Base-by-base conservation (phyloP, 148 eudicot species). In the Silene conica region DNA sequence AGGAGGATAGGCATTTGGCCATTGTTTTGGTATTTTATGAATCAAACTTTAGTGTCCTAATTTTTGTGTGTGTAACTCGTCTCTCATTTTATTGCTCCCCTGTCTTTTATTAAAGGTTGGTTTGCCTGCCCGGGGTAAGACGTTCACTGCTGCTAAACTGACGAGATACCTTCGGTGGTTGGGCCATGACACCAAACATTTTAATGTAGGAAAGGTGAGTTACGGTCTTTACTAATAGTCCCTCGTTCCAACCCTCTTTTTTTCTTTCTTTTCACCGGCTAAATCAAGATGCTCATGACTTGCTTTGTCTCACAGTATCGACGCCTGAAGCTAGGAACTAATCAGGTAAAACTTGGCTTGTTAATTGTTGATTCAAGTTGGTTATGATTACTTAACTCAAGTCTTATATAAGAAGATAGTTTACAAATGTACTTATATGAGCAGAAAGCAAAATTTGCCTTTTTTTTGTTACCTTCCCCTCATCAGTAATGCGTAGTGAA, bases 91-190 rank as follows among this genome's bases (percentile, higher is more conserved):
- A 13, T 71, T 68, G 61, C 68, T 67, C 8, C 25, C 43, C 14
- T 18, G 13, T n/a, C 58, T 45, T 68, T 1, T 22, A 18, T 10
- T 54, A 34, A 69, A 90, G 96, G 96, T 95, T 80, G 99, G 99
- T 67, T 87, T 95, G 85, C 99, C 99, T 73, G 99, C 97, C 76
- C 94, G 97, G 41, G 99, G 99, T 41, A 95, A 95, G 89, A 95
- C 96, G 74, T 95, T 95, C 79, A 95, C 99, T 67, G 96, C 97
- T 16, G 99, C 96, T 72, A 95, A 95, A 82, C 87, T 95, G 64
- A 95, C 99, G 23, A 77, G 99, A 81, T 95, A 92, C 88, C 96
- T 95, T 78, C 89, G 97, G 19, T 92, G 99, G 99, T 85, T 95
- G 79, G 99, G 99, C 73, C 99, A 95, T 80, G 94, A 95, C 76